Evolutionary conservation across 1,284 basidiomycete genomes (phyloP), one percentile per base, ranked within the genome.

Genomic region (Cryptococcus deneoformans): DNA sequence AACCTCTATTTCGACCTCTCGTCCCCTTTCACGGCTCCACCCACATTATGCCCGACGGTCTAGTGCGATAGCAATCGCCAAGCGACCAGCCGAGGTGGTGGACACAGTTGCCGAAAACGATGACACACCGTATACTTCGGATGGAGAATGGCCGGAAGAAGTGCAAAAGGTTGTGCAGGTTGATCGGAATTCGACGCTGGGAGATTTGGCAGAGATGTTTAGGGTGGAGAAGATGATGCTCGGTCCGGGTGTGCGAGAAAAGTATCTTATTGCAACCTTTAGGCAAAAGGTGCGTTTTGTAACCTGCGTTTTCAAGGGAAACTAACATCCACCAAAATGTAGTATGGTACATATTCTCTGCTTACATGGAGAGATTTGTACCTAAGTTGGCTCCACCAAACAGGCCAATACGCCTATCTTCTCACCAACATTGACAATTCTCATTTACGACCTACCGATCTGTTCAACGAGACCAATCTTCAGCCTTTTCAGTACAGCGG

Each of bases 291-390:
- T 54, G 24, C 11, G 39, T 14, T 12, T 12, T n/a, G 20, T 10
- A 53, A 9, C 39, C 20, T 24, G 20, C 16, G n/a, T 34, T 14
- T 42, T 7, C 7, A n/a, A 38, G 4, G 4, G 36, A 9, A 9
- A 24, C 50, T 51, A 10, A 42, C 39, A 20, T 39, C 9, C n/a
- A 6, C 16, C 34, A 16, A 35, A 16, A 35, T 24, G 20, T 24
- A 61, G 60, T 58, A 61, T 44, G 57, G 54, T 10, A 48, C 46
- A 4, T 61, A 58, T 39, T 38, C 42, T 7, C 50, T 46, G n/a
- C 29, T 14, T 5, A n/a, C 45, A 11, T 61, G 60, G 60, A 35
- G 44, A 5, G 49, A 48, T 14, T 29, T 61, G 3, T 58, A 58
- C 20, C 11, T 12, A 1, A 11, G 35, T 5, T 61, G 54, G 49